Evolutionary conservation across 768 basidiomycete genomes (phyloP).

Genomic region (Mycena maculata): DNA sequence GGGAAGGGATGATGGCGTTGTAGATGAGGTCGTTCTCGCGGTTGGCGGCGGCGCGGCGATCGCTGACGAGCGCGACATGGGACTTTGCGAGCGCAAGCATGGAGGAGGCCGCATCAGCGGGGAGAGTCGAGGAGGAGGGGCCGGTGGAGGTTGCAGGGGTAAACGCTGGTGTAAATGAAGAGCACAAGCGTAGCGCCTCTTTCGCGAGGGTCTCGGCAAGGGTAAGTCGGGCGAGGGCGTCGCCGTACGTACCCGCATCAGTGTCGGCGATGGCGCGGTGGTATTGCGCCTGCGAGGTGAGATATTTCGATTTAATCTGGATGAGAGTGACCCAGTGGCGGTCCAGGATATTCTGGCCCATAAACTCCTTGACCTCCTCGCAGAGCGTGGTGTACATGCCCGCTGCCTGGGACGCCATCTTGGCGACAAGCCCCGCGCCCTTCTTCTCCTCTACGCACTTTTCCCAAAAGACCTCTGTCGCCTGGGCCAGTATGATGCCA

Average conservation of each 20-base stretch:
- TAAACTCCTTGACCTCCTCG: constrained; percentile 96
- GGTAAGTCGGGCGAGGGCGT: constrained; percentile 82
- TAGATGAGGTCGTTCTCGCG: constrained; percentile 98
- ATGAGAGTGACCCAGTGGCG: constrained; percentile 92
- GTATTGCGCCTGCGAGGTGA: constrained; percentile 87
- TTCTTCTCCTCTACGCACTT: constrained; percentile 96
- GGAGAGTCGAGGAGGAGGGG: constrained; percentile 81
- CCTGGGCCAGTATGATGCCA: constrained; percentile 90
- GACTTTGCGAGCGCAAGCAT: constrained; percentile 87
- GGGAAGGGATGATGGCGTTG: constrained; percentile 86
- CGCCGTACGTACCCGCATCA: constrained; percentile 84
- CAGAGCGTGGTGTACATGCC: constrained; percentile 82
- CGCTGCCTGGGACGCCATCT: constrained; percentile 87
- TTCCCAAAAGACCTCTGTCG: constrained; percentile 96
- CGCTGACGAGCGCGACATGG: constrained; percentile 80
- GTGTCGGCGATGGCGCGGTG: constrained; percentile 85
- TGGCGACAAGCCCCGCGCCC: constrained; percentile 76
- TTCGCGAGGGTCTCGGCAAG: constrained; percentile 85
- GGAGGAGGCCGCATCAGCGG: constrained; percentile 84
- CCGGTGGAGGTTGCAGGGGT: constrained; percentile 52
- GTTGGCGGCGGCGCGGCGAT: constrained; percentile 78
- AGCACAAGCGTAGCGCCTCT: constrained; percentile 70
- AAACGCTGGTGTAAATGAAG: constrained; percentile 32
- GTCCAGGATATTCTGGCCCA: constrained; percentile 96
- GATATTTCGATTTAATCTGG: constrained; percentile 94